Base-by-base conservation (phyloP, 257 asterid genomes). In the Mentha longifolia region DNA sequence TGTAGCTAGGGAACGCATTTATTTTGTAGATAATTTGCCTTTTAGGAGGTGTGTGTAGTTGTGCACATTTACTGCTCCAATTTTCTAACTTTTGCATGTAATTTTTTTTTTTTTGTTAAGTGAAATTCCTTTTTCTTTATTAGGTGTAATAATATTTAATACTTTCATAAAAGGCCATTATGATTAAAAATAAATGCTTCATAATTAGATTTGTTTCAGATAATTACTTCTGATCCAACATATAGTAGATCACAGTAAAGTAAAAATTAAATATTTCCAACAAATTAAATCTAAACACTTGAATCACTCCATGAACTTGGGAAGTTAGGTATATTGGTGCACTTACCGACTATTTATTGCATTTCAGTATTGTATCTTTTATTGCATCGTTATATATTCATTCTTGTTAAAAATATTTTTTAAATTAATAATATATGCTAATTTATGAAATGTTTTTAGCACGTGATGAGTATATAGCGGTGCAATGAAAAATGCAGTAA, bases 1-100 rank as follows among this genome's bases (percentile, higher is more conserved):
- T 35, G 28, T 51, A 51, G 57, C 12, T 51, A 51, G 28, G 46
- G 25, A 28, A 7, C 8, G 66, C 66, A 60, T 60, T 60, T 41
- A 60, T 15, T 16, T 35, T 16, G 47, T 22, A 31, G 65, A 33
- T 28, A 33, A 31, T 59, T 42, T 42, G 14, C 47, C 7, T 59
- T 4, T 13, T 7, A 14, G 13, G 64, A 58, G 20, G 43, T 45
- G 28, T 58, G 64, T 30, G 64, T 12, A 30, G 43, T 28, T 31
- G 19, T 58, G 42, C 37, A 13, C 37, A 13, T 30, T 30, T 0
- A 28, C 6, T 58, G 11, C 64, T 35, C 66, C 17, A 25, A 7
- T 60, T 35, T 41, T 41, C 25, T 22, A 22, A 22, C 1, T 22
- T 22, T 22, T 0, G 1, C 2, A 22, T 22, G 25, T 22, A 22